These are phyloP conservation scores for Sporobolomyces phaffii DNA, from an alignment of 768 basidiomycete genomes.

Conservation along the genomic window DNA sequence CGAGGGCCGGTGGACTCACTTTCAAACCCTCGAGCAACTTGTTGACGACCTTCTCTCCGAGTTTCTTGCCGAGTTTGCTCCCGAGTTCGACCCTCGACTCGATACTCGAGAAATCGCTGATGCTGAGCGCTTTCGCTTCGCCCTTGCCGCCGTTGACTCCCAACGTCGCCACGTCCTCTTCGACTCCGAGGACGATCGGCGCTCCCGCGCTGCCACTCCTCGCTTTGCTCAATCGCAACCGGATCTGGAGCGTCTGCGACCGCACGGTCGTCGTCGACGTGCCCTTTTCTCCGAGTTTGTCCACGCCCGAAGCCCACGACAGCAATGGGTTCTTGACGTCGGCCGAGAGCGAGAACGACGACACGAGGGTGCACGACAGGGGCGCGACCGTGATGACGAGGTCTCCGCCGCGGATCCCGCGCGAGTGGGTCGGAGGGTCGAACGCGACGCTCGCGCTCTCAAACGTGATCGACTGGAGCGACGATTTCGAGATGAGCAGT, in stretches of 20 bases:
- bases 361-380: not conserved
- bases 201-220: not conserved
- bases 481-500: constrained; percentile 11
- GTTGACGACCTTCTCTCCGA: constrained; percentile 32
- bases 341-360: constrained; percentile 8
- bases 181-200: constrained; percentile 10
- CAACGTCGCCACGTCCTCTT: not conserved
- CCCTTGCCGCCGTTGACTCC: not conserved
- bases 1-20: constrained; percentile 1
- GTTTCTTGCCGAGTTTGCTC: constrained; percentile 8
- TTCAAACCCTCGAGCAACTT: constrained; percentile 18
- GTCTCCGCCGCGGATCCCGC: not conserved
- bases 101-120: constrained; percentile 19
- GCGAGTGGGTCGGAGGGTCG: not conserved
- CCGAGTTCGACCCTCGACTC: constrained; percentile 17
- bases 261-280: constrained; percentile 1
- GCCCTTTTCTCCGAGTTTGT: not conserved
- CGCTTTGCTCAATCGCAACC: not conserved
- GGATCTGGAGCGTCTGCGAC: not conserved
- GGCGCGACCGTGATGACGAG: constrained; percentile 5
- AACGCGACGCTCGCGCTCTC: constrained; percentile 12
- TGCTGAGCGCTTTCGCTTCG: constrained; percentile 1
- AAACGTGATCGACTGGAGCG: constrained; percentile 19
- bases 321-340: constrained; percentile 12
- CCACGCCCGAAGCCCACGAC: constrained; percentile 2